phyloP scores from a whole-genome alignment of 352 stramenopile species.

The Pythium volutum region DNA sequence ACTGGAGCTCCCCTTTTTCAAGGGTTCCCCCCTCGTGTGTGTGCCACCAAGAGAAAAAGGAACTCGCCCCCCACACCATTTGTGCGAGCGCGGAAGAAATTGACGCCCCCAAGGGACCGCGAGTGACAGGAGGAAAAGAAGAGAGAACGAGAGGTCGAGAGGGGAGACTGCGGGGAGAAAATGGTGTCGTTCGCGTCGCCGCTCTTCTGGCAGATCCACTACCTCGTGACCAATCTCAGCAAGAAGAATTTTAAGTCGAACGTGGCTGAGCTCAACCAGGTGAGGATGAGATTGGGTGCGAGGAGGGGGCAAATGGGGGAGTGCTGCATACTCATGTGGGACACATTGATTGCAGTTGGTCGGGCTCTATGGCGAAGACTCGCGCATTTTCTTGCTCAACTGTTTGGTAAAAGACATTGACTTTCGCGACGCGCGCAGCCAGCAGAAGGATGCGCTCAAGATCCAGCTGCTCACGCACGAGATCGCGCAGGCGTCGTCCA shows the following conservation, averaged over 20 bases:
- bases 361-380: conserved; percentile 89
- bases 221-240: conserved; percentile 90
- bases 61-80: conserved; percentile 5
- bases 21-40: background rate
- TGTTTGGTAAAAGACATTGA: conserved; percentile 90
- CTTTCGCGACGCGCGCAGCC: conserved; percentile 80
- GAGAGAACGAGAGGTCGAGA: background rate
- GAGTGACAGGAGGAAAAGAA: conserved; percentile 1
- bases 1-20: conserved; percentile 12
- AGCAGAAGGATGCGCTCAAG: conserved; percentile 87
- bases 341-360: conserved; percentile 55
- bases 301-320: no score
- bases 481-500: conserved; percentile 84
- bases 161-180: background rate
- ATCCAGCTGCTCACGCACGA: conserved; percentile 89
- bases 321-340: background rate
- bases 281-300: conserved; percentile 18
- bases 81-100: conserved; percentile 24
- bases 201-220: conserved; percentile 93
- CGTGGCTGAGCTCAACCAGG: conserved; percentile 91
- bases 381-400: conserved; percentile 89
- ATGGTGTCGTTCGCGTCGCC: conserved; percentile 92
- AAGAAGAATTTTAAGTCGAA: conserved; percentile 95
- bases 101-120: conserved; percentile 16
- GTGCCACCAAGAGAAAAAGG: conserved; percentile 12